A percentile compares a stretch with the other conserved stretches of the same genome.
Conservation (phyloP, 1,284 basidiomycete species). For the Porodaedalea pini region DNA sequence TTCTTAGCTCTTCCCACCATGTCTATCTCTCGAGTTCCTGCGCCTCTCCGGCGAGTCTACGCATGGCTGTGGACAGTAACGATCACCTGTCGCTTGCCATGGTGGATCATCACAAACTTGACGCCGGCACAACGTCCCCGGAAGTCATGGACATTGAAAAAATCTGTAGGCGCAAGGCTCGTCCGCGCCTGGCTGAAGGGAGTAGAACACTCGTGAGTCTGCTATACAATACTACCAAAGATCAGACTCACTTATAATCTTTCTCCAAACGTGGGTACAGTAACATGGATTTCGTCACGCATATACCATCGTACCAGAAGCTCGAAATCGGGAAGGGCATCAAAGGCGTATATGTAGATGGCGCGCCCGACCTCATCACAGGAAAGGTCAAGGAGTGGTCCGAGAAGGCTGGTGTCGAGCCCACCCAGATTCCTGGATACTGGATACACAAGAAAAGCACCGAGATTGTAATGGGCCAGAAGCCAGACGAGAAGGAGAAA, state of each 20-base stretch:
- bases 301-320: conserved; percentile 1
- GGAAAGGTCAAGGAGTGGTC: conserved; percentile 46
- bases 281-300: neutral
- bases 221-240: neutral
- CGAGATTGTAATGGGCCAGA: too few relatives aligned
- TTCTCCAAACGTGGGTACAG: neutral
- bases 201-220: neutral
- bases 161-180: neutral
- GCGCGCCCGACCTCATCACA: conserved; percentile 48
- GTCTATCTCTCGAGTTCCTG: too few relatives aligned
- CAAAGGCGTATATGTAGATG: conserved; percentile 38
- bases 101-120: conserved; percentile 9
- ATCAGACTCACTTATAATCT: neutral
- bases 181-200: neutral
- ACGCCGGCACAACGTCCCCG: conserved; percentile 6
- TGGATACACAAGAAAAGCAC: conserved; percentile 48
- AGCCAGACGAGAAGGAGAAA: conserved; percentile 49
- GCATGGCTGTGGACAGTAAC: neutral
- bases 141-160: conserved; percentile 9
- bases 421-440: conserved; percentile 50
- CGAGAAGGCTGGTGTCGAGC: conserved; percentile 36
- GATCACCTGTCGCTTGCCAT: neutral
- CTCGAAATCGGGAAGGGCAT: conserved; percentile 17
- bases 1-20: too few relatives aligned
- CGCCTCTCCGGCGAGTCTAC: neutral